Evolutionary conservation across 2,329 filamentous ascomycete species (phyloP), one percentile per base, ranked within the genome.

Genomic region (Harringtonia aguacate): DNA sequence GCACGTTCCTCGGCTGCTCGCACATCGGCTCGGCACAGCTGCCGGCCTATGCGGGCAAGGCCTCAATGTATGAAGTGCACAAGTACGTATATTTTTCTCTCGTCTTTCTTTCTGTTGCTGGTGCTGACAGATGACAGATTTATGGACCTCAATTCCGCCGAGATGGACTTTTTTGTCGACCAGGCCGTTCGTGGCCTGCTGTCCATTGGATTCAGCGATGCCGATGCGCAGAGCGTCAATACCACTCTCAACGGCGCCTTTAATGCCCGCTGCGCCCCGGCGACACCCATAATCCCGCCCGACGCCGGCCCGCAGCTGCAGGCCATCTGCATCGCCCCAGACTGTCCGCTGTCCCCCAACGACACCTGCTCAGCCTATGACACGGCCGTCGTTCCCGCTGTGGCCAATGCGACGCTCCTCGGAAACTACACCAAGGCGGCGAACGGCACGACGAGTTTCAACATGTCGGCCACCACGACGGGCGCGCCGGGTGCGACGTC

Each of bases 21-120:
- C 8, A 45, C 27, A 42, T 45, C 24, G 39, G 36, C 10, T 33
- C 46, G 7, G 4, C 35, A 5, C 4, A 9, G 30, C 43, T 47
- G 18, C 46, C 46, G 4, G 4, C 14, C 24, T 47, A 47, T 28
- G 36, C 46, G n/a, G 46, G 46, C 24, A 17, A 27, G 31, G 46
- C 46, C 6, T 47, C 46, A 18, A 47, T 47, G 46, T 47, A 47
- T 14, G 43, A 47, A 35, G 39, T 42, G 24, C 46, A 44, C 46
- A 47, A 44, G 46, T 47, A 17, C 8, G 41, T 42, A 4, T 31
- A 8, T 29, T 15, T 20, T 15, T 13, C 8, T 17, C 4, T 15
- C 7, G 8, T 14, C 12, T n/a, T 27, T 27, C 15, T 33, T 7
- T 7, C 13, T 14, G 13, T 24, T 17, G 13, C 13, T 34, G 4